Base-by-base conservation (phyloP, 2,329 filamentous ascomycete genomes). In the Fusarium compactum region DNA sequence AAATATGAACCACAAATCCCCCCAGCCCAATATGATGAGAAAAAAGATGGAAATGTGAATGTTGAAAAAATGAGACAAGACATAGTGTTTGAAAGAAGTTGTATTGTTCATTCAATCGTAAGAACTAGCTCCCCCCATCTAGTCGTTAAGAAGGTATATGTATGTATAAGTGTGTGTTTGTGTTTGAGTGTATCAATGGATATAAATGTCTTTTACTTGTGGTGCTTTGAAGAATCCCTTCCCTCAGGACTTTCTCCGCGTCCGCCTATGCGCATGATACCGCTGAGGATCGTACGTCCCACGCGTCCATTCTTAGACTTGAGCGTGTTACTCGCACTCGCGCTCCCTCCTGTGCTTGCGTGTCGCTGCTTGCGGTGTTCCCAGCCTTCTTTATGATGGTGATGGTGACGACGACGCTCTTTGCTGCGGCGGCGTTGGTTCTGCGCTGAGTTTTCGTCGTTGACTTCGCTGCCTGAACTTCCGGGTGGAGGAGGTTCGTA, bases 381-480 rank as follows among this genome's bases (percentile, higher is more conserved):
- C 62, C 66, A 70, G n/a, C 51, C 40, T n/a, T 79, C 77, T n/a
- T 58, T 58, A 8, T 64, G 59, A 14, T 62, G 54, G 16, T 78
- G 76, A 15, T 77, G 72, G 41, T 76, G 74, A 16, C 76, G 78
- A 30, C 74, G 74, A 14, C 75, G 78, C 30, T 81, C 80, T 32
- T 74, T 80, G 74, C 78, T 80, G 18, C 74, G 74, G 10, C 77
- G 74, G 7, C 72, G 69, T n/a, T n/a, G 38, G 10, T 52, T 27
- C 46, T 70, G 9, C 52, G 69, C 9, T 18, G 67, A n/a, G 40
- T 32, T 46, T 11, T 75, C 73, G 15, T 78, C 79, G 7, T 71
- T 74, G 5, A 70, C 70, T 57, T 87, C 86, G 68, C 85, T 87
- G 16, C 85, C 85, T 2, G 86, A 86, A 16, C 85, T 87, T 2